These are phyloP conservation scores for Strobilomyces dryophilus DNA, from an alignment of 768 basidiomycete species.

Conservation along the genomic window DNA sequence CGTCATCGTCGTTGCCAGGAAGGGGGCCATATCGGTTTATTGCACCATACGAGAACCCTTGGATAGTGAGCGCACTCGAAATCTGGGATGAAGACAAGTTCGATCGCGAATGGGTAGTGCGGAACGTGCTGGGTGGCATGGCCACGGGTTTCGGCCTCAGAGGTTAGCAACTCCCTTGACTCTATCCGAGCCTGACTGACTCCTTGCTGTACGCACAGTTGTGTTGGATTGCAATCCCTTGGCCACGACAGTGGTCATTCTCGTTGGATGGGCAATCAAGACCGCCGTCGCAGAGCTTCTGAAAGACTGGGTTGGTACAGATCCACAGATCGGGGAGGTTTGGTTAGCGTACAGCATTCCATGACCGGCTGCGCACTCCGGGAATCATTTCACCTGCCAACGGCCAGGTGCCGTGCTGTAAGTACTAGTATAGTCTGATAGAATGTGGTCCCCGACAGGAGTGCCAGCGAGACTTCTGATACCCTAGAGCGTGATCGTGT, in stretches of 20 bases:
- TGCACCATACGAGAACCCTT: slow-evolving; percentile 30
- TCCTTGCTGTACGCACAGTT: slow-evolving; percentile 39
- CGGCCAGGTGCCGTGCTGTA: not conserved
- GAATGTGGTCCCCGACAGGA: not conserved
- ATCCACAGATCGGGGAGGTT: slow-evolving; percentile 53
- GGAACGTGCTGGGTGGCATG: slow-evolving; percentile 82
- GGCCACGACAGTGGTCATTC: slow-evolving; percentile 71
- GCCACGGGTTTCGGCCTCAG: slow-evolving; percentile 83
- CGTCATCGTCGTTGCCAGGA: slow-evolving; percentile 30
- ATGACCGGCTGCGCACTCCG: slow-evolving; percentile 22
- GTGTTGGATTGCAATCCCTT: slow-evolving; percentile 73
- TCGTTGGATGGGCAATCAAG: slow-evolving; percentile 71
- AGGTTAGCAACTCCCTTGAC: slow-evolving; percentile 39
- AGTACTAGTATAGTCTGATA: not conserved
- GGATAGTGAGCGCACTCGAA: slow-evolving; percentile 41
- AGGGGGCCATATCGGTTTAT: slow-evolving; percentile 21
- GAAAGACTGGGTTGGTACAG: slow-evolving; percentile 63
- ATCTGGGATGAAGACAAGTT: slow-evolving; percentile 69
- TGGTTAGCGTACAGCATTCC: slow-evolving; percentile 87
- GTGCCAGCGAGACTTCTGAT: slow-evolving; percentile 23
- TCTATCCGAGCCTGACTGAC: not conserved
- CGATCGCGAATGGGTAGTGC: slow-evolving; percentile 79
- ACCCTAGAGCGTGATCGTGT: slow-evolving; percentile 9
- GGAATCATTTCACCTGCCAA: not conserved
- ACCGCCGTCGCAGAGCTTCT: slow-evolving; percentile 58